phyloP scores from a whole-genome alignment of 495 filamentous ascomycete genomes.

The Penicillium cataractarum region DNA sequence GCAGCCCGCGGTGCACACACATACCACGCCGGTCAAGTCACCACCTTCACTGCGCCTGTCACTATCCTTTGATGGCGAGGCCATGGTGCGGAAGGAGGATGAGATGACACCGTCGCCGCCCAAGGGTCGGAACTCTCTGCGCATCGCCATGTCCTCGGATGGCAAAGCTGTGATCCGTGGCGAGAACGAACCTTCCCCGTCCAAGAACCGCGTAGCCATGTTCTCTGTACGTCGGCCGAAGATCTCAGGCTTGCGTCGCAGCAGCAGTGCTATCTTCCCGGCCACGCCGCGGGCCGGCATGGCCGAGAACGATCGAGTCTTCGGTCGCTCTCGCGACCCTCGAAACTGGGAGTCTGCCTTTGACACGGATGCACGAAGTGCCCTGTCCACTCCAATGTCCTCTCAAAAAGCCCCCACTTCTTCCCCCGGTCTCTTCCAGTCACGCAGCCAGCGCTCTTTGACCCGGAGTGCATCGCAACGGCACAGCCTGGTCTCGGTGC shows the following conservation, averaged over 20 bases:
- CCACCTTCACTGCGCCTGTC: slow-evolving; percentile 62
- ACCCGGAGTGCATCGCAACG: slow-evolving; percentile 44
- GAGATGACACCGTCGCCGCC: slow-evolving; percentile 73
- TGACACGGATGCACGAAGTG: slow-evolving; percentile 71
- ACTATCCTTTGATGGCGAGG: slow-evolving; percentile 80
- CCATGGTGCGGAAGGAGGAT: slow-evolving; percentile 70
- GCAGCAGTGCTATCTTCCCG: slow-evolving; percentile 59
- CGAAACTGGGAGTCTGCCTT: slow-evolving; percentile 84
- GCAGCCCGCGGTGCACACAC: slow-evolving; percentile 21
- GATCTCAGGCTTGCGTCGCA: slow-evolving; percentile 61
- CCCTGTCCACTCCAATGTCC: slow-evolving; percentile 71
- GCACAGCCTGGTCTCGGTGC: slow-evolving; percentile 57
- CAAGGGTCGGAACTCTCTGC: slow-evolving; percentile 46
- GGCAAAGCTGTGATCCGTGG: slow-evolving; percentile 53
- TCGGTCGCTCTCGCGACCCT: slow-evolving; percentile 79
- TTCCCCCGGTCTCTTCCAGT: slow-evolving; percentile 72
- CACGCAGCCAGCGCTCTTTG: slow-evolving; percentile 56
- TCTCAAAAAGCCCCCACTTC: slow-evolving; percentile 71
- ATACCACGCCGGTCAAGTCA: slow-evolving; percentile 36
- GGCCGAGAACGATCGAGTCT: slow-evolving; percentile 41
- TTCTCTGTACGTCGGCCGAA: slow-evolving; percentile 55
- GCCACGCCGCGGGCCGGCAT: slow-evolving; percentile 34
- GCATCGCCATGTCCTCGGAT: slow-evolving; percentile 56
- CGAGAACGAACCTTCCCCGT: slow-evolving; percentile 52
- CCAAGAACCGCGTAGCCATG: slow-evolving; percentile 56